These are phyloP conservation scores for Trichocladium uniseriatum DNA, from an alignment of 495 filamentous ascomycete genomes.

Conservation along the genomic window DNA sequence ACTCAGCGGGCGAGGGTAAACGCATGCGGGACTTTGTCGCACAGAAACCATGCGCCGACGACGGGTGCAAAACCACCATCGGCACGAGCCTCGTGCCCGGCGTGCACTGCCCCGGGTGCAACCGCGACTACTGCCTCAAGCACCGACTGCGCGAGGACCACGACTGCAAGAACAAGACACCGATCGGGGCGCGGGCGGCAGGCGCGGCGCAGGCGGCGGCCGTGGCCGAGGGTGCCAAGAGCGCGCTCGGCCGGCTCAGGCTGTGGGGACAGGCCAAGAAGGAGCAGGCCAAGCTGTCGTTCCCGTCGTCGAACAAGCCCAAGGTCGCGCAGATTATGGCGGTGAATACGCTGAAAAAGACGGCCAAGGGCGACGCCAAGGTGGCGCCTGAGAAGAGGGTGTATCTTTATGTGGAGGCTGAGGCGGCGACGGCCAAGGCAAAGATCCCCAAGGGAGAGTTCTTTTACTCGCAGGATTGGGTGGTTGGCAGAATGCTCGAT, in stretches of 20 bases:
- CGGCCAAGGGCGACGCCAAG: constrained; percentile 79
- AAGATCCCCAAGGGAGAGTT: constrained; percentile 72
- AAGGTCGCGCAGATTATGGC: constrained; percentile 54
- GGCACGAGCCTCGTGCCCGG: constrained; percentile 69
- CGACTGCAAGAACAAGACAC: constrained; percentile 60
- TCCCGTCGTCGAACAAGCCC: constrained; percentile 39
- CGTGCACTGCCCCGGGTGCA: constrained; percentile 73
- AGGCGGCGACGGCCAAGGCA: constrained; percentile 63
- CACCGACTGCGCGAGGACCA: constrained; percentile 85
- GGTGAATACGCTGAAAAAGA: constrained; percentile 67
- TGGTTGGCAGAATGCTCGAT: constrained; percentile 78
- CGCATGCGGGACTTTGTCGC: constrained; percentile 35
- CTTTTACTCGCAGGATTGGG: constrained; percentile 80
- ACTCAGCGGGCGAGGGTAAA: constrained; percentile 36
- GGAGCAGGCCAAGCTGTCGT: constrained; percentile 28
- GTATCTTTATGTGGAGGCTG: constrained; percentile 79
- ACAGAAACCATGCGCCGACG: constrained; percentile 53
- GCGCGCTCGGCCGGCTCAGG: constrained; percentile 59
- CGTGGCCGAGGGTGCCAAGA: constrained; percentile 49
- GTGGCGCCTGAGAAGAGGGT: constrained; percentile 69
- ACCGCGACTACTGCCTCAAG: constrained; percentile 80
- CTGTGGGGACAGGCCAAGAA: constrained; percentile 44
- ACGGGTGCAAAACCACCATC: constrained; percentile 74
- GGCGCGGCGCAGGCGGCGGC: constrained; percentile 26
- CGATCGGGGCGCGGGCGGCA: constrained; percentile 50